These are phyloP conservation scores for Cercophora samala DNA, from an alignment of 495 filamentous ascomycete species.

Conservation along the genomic window DNA sequence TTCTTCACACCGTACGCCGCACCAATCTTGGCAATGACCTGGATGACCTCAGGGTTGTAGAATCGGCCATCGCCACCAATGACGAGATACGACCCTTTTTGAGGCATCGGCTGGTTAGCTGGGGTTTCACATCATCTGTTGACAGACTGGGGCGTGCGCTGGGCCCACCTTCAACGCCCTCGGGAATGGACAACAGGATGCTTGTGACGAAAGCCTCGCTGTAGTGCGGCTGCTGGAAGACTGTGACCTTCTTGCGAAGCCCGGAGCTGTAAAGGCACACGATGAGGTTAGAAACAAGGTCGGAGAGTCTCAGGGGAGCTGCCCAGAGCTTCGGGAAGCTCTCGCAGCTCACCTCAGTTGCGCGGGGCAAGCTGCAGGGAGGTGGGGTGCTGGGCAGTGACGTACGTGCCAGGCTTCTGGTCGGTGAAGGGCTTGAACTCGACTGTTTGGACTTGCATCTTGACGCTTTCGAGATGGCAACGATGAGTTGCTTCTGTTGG, in stretches of 20 bases:
- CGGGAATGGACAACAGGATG: conserved; percentile 92
- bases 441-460: conserved; percentile 73
- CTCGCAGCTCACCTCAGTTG: conserved; percentile 33
- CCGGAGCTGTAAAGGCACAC: conserved; percentile 66
- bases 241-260: conserved; percentile 96
- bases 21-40: conserved; percentile 95
- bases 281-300: conserved; percentile 3
- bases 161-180: conserved; percentile 67
- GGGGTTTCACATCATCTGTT: background rate
- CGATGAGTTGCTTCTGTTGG: background rate
- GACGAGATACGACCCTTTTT: conserved; percentile 81
- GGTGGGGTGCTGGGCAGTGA: conserved; percentile 32
- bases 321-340: conserved; percentile 1
- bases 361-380: conserved; percentile 29
- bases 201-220: conserved; percentile 92
- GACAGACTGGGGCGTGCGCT: background rate
- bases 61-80: conserved; percentile 97
- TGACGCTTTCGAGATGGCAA: background rate
- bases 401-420: conserved; percentile 99
- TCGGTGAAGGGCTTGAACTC: conserved; percentile 78
- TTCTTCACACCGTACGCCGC: conserved; percentile 99
- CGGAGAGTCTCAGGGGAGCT: conserved; percentile 5
- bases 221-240: conserved; percentile 94
- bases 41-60: conserved; percentile 94
- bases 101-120: background rate